Conservation (phyloP, 179 eudicot species). For the Corrigiola litoralis region DNA sequence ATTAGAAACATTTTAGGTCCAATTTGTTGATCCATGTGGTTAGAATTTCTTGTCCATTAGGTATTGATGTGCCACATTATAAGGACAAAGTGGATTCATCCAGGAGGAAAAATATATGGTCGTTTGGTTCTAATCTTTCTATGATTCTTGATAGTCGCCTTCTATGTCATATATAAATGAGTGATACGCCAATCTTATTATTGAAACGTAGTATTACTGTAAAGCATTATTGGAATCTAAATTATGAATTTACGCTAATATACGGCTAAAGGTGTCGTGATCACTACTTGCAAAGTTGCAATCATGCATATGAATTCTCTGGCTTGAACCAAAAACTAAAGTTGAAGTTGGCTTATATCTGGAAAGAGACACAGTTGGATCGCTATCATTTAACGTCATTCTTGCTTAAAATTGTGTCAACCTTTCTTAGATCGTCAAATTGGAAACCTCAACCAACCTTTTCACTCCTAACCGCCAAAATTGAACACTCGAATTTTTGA, state of each 20-base stretch:
- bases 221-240: not conserved
- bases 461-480: conserved; percentile 14
- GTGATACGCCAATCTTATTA: no score
- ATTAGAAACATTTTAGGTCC: conserved; percentile 1
- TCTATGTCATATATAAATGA: not conserved
- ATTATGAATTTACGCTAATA: not conserved
- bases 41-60: conserved; percentile 14
- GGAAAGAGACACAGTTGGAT: conserved; percentile 15
- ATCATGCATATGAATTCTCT: conserved; percentile 1
- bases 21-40: conserved; percentile 17
- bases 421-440: conserved; percentile 4
- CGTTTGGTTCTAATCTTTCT: no score
- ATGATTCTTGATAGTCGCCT: not conserved
- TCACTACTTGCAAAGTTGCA: conserved; percentile 9
- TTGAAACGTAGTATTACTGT: not conserved
- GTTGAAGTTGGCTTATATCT: conserved; percentile 35
- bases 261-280: not conserved
- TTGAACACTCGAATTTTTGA: conserved; percentile 14
- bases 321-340: conserved; percentile 28
- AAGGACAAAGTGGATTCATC: no score
- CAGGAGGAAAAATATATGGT: no score
- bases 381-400: conserved; percentile 18
- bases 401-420: conserved; percentile 9
- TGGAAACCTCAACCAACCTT: conserved; percentile 8
- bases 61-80: conserved; percentile 1